phyloP scores from a whole-genome alignment of 1,284 basidiomycete species.

The Puccinia horiana region DNA sequence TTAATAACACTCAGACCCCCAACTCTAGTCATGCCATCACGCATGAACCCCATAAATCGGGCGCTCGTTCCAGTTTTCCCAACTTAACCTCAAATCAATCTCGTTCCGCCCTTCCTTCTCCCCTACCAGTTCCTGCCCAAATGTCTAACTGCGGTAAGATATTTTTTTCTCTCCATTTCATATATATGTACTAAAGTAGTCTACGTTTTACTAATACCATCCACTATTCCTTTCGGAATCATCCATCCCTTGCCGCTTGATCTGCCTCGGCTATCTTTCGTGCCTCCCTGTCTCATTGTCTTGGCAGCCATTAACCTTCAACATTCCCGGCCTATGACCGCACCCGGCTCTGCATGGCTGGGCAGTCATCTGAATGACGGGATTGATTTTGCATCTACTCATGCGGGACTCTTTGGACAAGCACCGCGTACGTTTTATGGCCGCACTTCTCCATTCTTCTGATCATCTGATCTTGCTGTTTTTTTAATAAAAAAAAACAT shows the following conservation, averaged over 20 bases:
- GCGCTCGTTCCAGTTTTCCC: background rate
- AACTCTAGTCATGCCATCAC: constrained; percentile 5
- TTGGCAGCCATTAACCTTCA: constrained; percentile 31
- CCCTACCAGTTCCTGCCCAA: background rate
- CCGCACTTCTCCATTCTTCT: background rate
- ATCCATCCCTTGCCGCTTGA: background rate
- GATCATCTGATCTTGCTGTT: background rate
- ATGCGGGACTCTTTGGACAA: constrained; percentile 26
- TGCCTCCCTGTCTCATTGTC: background rate
- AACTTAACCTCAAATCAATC: background rate
- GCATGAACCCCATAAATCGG: background rate
- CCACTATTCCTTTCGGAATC: too few relatives aligned
- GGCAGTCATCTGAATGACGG: constrained; percentile 20
- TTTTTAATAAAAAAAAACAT: too few relatives aligned
- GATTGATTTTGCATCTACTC: constrained; percentile 32
- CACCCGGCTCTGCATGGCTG: constrained; percentile 36
- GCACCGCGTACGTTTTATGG: background rate
- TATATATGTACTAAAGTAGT: background rate
- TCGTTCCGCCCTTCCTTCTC: background rate
- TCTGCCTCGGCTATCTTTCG: background rate
- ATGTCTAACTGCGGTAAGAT: constrained; percentile 1
- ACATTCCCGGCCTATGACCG: constrained; percentile 44
- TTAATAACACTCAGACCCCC: background rate
- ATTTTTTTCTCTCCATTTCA: background rate
- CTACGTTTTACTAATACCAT: background rate